Evolutionary conservation across 2,329 filamentous ascomycete genomes (phyloP).

Genomic region (Hypoxylon sp.): DNA sequence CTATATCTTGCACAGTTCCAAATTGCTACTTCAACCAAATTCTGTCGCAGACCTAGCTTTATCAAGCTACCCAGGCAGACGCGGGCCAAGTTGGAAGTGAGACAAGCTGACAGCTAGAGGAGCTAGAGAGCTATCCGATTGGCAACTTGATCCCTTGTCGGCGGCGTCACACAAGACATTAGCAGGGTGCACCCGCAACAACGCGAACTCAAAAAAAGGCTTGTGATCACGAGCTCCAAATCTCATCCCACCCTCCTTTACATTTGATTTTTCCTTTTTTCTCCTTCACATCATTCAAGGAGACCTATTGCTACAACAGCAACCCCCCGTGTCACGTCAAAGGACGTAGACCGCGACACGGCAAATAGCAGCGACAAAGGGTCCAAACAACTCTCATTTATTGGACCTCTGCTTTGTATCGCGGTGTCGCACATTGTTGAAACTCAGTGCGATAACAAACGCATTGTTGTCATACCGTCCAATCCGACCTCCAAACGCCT

Average conservation of each 20-base stretch:
- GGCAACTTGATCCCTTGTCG: slow-evolving; percentile 13
- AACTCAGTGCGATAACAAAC: slow-evolving; percentile 30
- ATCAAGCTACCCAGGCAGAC: slow-evolving; percentile 23
- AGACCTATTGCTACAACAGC: background rate
- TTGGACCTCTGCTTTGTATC: slow-evolving; percentile 7
- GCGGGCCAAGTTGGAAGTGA: slow-evolving; percentile 17
- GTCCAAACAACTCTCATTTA: slow-evolving; percentile 2
- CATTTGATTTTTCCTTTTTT: slow-evolving; percentile 1
- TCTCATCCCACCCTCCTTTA: slow-evolving; percentile 26
- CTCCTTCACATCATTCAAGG: background rate
- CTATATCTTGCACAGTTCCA: background rate
- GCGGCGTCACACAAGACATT: slow-evolving; percentile 28
- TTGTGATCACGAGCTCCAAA: slow-evolving; percentile 39
- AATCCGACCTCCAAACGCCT: slow-evolving; percentile 23
- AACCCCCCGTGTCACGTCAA: slow-evolving; percentile 1
- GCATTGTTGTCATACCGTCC: slow-evolving; percentile 28
- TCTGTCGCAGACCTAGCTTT: background rate
- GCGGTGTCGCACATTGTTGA: slow-evolving; percentile 7
- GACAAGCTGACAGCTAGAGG: slow-evolving; percentile 21
- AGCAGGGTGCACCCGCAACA: slow-evolving; percentile 24
- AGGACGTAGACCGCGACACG: slow-evolving; percentile 10
- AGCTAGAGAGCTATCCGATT: slow-evolving; percentile 20
- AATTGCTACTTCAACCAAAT: background rate
- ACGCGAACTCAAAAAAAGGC: slow-evolving; percentile 38
- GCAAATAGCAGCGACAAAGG: slow-evolving; percentile 2